Evolutionary conservation across 2,329 filamentous ascomycete genomes (phyloP), one percentile per base, ranked within the genome.

Genomic region (Trichoderma oligosporum): DNA sequence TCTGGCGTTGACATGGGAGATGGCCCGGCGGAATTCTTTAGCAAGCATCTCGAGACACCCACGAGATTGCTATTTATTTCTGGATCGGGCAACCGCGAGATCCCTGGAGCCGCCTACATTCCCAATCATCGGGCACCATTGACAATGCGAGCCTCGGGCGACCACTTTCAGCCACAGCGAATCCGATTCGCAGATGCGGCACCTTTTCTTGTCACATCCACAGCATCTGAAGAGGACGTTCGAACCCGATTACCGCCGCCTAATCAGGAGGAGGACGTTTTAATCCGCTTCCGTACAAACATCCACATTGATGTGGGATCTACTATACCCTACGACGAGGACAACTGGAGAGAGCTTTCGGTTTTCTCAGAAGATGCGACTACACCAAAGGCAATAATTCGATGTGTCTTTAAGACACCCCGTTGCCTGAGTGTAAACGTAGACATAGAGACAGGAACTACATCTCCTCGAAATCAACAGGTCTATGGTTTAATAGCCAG

Each of bases 151-250:
- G 51, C 51, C 6, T 42, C 59, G 14, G 56, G 59, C 5, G 56
- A 57, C 1, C 31, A 58, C 24, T 46, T 57, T 22, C 59, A 61
- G 24, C 57, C 58, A 4, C 61, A 63, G 38, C 42, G 56, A 12
- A 62, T 62, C 24, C 56, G 61, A 1, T 63, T 62, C 16, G 61
- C 61, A n/a, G 60, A 63, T 20, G 60, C 60, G 14, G 60, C 61
- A 4, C 61, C 61, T 7, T 61, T 61, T 35, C 27, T 63, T 3
- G 58, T 63, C 5, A 62, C 61, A 11, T 61, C 60, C 1, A 57
- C 61, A 0, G 60, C 61, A 2, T 63, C 61, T n/a, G 61, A 61
- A 25, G 56, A 59, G 39, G 57, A 63, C 12, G 58, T 56, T 11
- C 36, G 41, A 9, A 47, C 55, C 8, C 47, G 61, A n/a, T 36